Base-by-base conservation (phyloP, 306 rosid genomes). In the Hippophae rhamnoides region DNA sequence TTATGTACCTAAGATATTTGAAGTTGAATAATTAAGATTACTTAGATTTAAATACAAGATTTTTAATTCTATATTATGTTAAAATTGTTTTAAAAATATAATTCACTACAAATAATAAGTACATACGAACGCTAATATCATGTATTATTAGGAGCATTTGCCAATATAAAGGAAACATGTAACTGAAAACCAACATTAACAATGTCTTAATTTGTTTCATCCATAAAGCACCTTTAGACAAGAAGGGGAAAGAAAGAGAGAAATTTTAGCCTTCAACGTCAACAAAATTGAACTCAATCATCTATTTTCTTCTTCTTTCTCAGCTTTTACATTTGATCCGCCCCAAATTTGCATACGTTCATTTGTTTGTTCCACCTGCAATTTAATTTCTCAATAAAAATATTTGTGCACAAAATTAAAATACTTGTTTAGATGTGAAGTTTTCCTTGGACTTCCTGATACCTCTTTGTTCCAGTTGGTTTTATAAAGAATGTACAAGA, bases 381-480 rank as follows among this genome's bases (percentile, higher is more conserved):
- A 57, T 58, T 54, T 9, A 47, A 23, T 53, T 61, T 23, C 13
- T 57, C 18, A 54, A 10, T 31, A 25, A 43, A 56, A 5, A 12
- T 47, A 13, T 47, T 47, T 8, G 11, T 9, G 23, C 26, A 23
- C 38, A 8, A 10, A 8, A 41, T 47, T 10, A 8, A 7, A 31
- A 6, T 27, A 49, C 27, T 10, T 7, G 52, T 9, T 2, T 3
- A 44, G 2, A 13, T 13, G 14, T 61, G 13, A 5, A 42, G 42
- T 10, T 2, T 45, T 7, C 41, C 52, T 4, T 25, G 23, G 14
- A 13, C 41, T 68, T 9, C 38, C 9, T 42, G 8, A 3, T 47
- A 81, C 92, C 82, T 81, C 85, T 14, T 72, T 74, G 42, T 58
- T 65, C 85, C 92, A 76, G 40, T 79, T 79, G 71, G 82, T 74